These are phyloP conservation scores for Candida sonorensis DNA, from an alignment of 805 yeast species.

Conservation along the genomic window DNA sequence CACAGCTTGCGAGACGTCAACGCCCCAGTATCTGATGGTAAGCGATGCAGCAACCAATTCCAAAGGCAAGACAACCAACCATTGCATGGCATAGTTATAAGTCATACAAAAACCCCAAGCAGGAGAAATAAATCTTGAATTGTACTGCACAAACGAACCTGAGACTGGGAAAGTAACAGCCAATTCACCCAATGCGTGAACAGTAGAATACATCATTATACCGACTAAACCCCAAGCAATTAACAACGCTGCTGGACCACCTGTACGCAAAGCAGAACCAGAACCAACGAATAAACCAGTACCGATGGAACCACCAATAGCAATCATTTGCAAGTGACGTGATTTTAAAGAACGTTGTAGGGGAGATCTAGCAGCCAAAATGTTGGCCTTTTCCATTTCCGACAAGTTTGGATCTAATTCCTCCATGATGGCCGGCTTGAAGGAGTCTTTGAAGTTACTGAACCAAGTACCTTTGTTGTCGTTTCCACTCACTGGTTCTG, in stretches of 20 bases:
- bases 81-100: conserved; percentile 49
- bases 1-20: conserved; percentile 22
- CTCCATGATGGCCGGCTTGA: conserved; percentile 27
- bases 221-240: conserved; percentile 56
- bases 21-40: conserved; percentile 52
- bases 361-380: conserved; percentile 42
- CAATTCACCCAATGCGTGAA: conserved; percentile 61
- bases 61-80: conserved; percentile 38
- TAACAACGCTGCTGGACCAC: conserved; percentile 72
- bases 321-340: conserved; percentile 55
- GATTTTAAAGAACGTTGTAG: conserved; percentile 41
- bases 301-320: conserved; percentile 69
- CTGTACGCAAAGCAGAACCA: conserved; percentile 42
- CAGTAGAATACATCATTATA: conserved; percentile 52
- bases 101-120: conserved; percentile 60
- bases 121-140: conserved; percentile 51
- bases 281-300: conserved; percentile 50
- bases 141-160: conserved; percentile 57
- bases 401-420: conserved; percentile 37
- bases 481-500: no score
- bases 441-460: conserved; percentile 22
- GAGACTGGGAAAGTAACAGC: conserved; percentile 57
- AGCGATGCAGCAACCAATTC: conserved; percentile 59
- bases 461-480: no score
- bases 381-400: conserved; percentile 40